Evolutionary conservation across 352 stramenopile genomes (phyloP).

Genomic region (Phytopythium aichiense): DNA sequence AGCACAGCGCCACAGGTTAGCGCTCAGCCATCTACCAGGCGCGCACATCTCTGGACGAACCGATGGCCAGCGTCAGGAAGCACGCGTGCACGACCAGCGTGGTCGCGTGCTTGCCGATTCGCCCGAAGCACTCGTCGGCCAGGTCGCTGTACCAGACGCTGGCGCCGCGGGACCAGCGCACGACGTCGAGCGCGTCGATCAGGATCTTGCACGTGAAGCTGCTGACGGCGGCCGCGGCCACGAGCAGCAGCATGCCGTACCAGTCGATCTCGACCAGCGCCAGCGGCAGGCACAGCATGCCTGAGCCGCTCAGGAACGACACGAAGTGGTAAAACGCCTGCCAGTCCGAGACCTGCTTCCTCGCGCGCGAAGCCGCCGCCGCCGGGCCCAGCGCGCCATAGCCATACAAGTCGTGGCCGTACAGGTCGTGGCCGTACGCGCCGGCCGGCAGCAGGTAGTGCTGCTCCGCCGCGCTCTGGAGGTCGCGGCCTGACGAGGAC

Average conservation of each 20-base stretch:
- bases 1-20: neutral
- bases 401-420: neutral
- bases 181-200: slow-evolving; percentile 60
- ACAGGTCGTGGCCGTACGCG: neutral
- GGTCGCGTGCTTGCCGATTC: slow-evolving; percentile 33
- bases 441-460: slow-evolving; percentile 2
- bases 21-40: neutral
- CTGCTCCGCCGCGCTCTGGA: neutral
- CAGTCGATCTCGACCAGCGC: slow-evolving; percentile 78
- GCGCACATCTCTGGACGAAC: slow-evolving; percentile 5
- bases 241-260: slow-evolving; percentile 62
- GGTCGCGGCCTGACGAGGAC: too few species aligned
- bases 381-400: neutral
- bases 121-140: slow-evolving; percentile 60
- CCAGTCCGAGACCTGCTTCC: slow-evolving; percentile 41
- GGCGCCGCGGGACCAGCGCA: slow-evolving; percentile 60
- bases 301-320: slow-evolving; percentile 72
- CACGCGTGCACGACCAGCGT: slow-evolving; percentile 44
- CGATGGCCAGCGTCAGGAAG: slow-evolving; percentile 58
- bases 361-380: neutral
- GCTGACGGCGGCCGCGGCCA: slow-evolving; percentile 42
- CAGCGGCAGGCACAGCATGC: slow-evolving; percentile 66
- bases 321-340: slow-evolving; percentile 68
- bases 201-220: slow-evolving; percentile 66
- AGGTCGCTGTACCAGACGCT: slow-evolving; percentile 70